Evolutionary conservation across 768 basidiomycete genomes (phyloP), one percentile per base, ranked within the genome.

Genomic region (Russula dissimulans): DNA sequence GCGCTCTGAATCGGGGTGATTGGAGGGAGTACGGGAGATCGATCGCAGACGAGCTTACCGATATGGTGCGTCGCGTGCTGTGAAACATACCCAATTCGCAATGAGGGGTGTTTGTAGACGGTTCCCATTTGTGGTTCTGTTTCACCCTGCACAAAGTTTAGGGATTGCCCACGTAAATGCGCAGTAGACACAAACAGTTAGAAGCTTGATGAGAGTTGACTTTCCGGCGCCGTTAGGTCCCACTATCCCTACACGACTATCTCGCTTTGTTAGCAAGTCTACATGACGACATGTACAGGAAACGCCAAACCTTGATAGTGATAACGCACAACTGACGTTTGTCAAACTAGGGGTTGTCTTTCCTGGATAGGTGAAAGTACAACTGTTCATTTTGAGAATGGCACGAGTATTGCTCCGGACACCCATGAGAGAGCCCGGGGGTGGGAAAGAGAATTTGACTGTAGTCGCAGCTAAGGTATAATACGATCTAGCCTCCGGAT

Each of bases 41-140:
- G 18, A 43, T 46, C 52, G 42, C 14, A 48, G 22, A 66, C 68
- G 29, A 42, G 71, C 72, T 54, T 68, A 84, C 88, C 89, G 64
- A 95, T 89, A 71, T 98, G 95, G 76, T 97, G 95, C 57, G 95
- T 97, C 41, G 95, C 95, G 72, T 98, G 95, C 69, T 98, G 95
- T 4, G 95, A 95, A 64, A 98, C 93, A 73, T 97, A 97, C 54
- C 93, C 95, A 56, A 97, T 90, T 62, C 95, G 89, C 42, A 98
- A 76, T 39, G 91, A 80, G 36, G 94, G 95, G 70, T 98, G 95
- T 69, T 97, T 97, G 76, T 93, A 91, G 47, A 95, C 93, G 8
- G 82, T 81, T 36, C 95, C 95, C 71, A 89, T 84, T 73, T 98
- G 94, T 46, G 95, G 93, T 50, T 82, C 77, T 17, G 91, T 89